These are phyloP conservation scores for Cyberlindnera xylosilytica DNA, from an alignment of 805 yeast genomes.

Conservation along the genomic window DNA sequence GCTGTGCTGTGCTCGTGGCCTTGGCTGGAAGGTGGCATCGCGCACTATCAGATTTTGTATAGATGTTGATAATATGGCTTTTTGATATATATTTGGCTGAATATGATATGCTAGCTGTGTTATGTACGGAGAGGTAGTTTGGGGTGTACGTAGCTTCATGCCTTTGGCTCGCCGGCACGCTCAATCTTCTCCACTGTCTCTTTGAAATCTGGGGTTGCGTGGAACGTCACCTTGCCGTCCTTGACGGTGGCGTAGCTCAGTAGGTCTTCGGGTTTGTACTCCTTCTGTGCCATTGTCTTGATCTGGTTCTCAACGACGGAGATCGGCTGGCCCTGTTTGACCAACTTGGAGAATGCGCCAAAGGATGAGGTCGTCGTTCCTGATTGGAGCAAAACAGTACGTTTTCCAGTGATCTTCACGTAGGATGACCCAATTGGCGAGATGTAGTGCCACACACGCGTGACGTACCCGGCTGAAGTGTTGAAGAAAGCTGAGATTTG, in stretches of 20 bases:
- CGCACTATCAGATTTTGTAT: too few relatives aligned
- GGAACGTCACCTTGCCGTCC: constrained; percentile 40
- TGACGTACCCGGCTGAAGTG: background rate
- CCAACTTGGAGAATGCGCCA: background rate
- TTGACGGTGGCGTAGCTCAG: constrained; percentile 45
- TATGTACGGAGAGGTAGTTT: too few relatives aligned
- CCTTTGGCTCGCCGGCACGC: background rate
- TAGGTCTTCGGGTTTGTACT: constrained; percentile 37
- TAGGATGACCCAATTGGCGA: constrained; percentile 25
- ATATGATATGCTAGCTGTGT: too few relatives aligned
- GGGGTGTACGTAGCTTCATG: too few relatives aligned
- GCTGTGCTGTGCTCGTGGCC: too few relatives aligned
- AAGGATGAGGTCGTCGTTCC: constrained; percentile 6
- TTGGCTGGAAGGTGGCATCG: too few relatives aligned
- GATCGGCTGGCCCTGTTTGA: constrained; percentile 7
- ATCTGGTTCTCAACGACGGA: constrained; percentile 13
- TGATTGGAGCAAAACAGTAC: constrained; percentile 23
- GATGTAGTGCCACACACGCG: background rate
- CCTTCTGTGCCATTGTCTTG: background rate
- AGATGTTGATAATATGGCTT: too few relatives aligned
- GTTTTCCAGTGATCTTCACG: constrained; percentile 52
- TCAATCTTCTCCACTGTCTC: constrained; percentile 35
- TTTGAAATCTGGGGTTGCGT: constrained; percentile 42
- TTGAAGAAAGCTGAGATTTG: background rate
- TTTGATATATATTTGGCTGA: too few relatives aligned